Conservation (phyloP, 108 stramenopile species). For the Nannochloropsis gaditana region DNA sequence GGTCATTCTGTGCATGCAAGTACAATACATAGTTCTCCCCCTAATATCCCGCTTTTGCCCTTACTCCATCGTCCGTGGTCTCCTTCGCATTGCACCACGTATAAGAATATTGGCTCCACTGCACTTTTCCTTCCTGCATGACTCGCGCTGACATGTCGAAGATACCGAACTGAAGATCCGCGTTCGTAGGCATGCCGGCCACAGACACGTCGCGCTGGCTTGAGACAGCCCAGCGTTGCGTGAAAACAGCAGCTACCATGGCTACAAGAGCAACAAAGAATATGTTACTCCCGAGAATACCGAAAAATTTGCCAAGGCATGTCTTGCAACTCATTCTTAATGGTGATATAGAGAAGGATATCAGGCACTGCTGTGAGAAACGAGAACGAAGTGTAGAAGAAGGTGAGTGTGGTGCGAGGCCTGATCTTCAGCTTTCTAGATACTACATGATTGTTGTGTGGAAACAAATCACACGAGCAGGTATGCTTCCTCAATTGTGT, state of each 20-base stretch:
- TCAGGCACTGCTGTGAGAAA: neutral
- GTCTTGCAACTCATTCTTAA: neutral
- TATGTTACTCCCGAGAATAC: neutral
- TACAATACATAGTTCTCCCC: neutral
- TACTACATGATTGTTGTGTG: no score
- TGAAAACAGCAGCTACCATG: neutral
- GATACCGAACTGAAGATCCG: neutral
- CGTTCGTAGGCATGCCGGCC: neutral
- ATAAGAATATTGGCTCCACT: constrained; percentile 3
- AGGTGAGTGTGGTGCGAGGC: no score
- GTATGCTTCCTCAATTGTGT: no score
- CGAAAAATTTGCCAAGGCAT: neutral
- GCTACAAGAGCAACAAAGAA: constrained; percentile 10
- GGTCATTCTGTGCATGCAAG: neutral
- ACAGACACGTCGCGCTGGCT: neutral
- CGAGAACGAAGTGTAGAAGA: neutral
- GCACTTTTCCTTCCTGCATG: neutral
- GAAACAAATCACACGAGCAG: no score
- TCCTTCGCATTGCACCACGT: neutral
- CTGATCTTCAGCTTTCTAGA: no score
- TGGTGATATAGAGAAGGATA: neutral
- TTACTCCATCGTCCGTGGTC: neutral
- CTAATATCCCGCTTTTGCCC: neutral
- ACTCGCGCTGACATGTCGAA: neutral
- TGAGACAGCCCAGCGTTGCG: neutral